phyloP scores from a whole-genome alignment of 73 alveolate genomes.

The Chromera velia region DNA sequence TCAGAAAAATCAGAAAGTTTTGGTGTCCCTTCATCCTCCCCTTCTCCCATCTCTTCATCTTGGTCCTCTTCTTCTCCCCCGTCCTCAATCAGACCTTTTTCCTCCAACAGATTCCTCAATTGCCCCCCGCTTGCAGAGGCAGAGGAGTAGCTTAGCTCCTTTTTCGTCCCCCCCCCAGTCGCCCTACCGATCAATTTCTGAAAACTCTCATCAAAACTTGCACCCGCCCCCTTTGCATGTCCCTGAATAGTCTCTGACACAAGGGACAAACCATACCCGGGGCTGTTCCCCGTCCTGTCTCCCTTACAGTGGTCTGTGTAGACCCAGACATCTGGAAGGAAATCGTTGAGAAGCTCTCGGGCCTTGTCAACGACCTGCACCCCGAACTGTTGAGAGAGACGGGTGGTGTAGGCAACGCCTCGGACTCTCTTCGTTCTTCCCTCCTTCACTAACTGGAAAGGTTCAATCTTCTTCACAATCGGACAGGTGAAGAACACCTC shows the following conservation, averaged over 20 bases:
- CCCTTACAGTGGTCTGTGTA: slow-evolving; percentile 77
- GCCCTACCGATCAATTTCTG: too few relatives aligned
- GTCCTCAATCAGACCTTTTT: too few relatives aligned
- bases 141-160: too few relatives aligned
- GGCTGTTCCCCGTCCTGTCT: background rate
- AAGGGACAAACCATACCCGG: slow-evolving; percentile 17
- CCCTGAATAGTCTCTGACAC: slow-evolving; percentile 26
- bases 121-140: too few relatives aligned
- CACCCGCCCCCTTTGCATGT: background rate
- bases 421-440: slow-evolving; percentile 25
- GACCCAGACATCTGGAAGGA: slow-evolving; percentile 94
- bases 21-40: too few relatives aligned
- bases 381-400: slow-evolving; percentile 26
- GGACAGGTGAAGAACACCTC: slow-evolving; percentile 4
- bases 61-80: too few relatives aligned
- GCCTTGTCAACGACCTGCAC: slow-evolving; percentile 27
- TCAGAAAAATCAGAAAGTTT: too few relatives aligned
- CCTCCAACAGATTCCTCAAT: too few relatives aligned
- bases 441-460: background rate
- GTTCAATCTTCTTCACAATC: background rate
- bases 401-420: slow-evolving; percentile 40
- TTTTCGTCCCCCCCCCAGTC: too few relatives aligned
- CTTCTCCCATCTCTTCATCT: too few relatives aligned
- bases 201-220: too few relatives aligned
- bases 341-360: slow-evolving; percentile 83